Evolutionary conservation across 2,329 filamentous ascomycete species (phyloP).

Genomic region (Ilyonectria mors-panacis): DNA sequence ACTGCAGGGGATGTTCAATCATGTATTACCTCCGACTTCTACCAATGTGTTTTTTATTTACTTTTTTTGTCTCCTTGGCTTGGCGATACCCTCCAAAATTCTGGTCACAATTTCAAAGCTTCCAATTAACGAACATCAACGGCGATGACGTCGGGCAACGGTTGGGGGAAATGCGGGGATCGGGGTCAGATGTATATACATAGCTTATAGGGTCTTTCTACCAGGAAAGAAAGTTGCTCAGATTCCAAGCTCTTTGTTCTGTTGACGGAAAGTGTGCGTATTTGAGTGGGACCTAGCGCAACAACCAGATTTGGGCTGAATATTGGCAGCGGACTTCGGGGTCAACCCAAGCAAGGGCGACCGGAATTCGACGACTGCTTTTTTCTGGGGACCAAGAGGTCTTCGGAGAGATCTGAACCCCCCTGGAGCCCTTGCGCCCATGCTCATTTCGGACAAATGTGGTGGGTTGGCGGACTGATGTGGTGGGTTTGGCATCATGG

Average conservation of each 20-base stretch:
- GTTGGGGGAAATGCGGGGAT: background rate
- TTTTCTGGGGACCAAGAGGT: conserved; percentile 40
- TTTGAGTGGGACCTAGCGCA: background rate
- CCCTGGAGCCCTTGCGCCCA: conserved; percentile 11
- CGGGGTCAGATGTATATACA: conserved; percentile 7
- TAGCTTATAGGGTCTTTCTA: conserved; percentile 10
- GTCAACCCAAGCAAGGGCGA: conserved; percentile 36
- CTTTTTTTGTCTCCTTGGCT: conserved; percentile 15
- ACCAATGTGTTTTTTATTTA: conserved; percentile 8
- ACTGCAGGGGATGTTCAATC: conserved; percentile 5
- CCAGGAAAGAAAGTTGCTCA: background rate
- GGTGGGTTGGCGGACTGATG: background rate
- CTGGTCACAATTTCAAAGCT: background rate
- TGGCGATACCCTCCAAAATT: conserved; percentile 27
- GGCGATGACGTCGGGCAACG: background rate
- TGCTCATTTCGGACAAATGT: conserved; percentile 7
- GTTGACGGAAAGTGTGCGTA: background rate
- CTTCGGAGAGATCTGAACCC: conserved; percentile 36
- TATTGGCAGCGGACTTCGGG: background rate
- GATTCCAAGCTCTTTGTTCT: background rate
- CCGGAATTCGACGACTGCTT: conserved; percentile 34
- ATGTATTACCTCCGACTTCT: background rate
- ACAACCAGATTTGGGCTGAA: background rate
- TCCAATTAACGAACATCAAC: conserved; percentile 1
- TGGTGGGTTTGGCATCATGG: conserved; percentile 7